These are phyloP conservation scores for Syncephalis plumigaleata DNA, from an alignment of 371 early-diverging fungal species.

Conservation along the genomic window DNA sequence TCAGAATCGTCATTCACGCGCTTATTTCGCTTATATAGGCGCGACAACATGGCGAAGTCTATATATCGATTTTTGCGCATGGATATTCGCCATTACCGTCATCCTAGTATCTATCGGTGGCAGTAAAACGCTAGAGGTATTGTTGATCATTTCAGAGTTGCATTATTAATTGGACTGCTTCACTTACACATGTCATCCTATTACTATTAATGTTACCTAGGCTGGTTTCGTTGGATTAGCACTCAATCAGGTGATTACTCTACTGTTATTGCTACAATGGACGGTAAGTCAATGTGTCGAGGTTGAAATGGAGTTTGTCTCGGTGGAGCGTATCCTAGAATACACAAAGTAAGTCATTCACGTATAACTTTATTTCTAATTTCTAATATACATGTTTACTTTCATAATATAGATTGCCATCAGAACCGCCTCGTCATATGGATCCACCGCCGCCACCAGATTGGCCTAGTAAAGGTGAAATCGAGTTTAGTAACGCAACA, in stretches of 20 bases:
- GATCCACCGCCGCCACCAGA: constrained; percentile 8
- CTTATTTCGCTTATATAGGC: constrained; percentile 20
- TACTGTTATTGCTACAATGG: constrained; percentile 19
- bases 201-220: constrained; percentile 22
- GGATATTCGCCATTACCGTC: constrained; percentile 1
- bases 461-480: constrained; percentile 50
- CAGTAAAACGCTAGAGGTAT: constrained; percentile 34
- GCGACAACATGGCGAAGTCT: constrained; percentile 32
- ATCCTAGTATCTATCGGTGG: constrained; percentile 8
- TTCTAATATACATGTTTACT: constrained; percentile 12
- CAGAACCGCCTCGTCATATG: constrained; percentile 7
- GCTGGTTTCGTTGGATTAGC: constrained; percentile 16
- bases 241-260: constrained; percentile 15
- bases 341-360: constrained; percentile 7
- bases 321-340: constrained; percentile 50
- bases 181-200: constrained; percentile 35
- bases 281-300: constrained; percentile 42
- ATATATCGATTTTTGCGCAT: constrained; percentile 65
- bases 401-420: constrained; percentile 6
- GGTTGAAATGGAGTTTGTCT: constrained; percentile 49
- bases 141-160: too few species aligned
- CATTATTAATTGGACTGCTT: constrained; percentile 18
- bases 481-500: constrained; percentile 45
- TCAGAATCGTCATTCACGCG: constrained; percentile 19
- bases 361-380: too few species aligned